Base-by-base conservation (phyloP, 1,284 basidiomycete genomes). In the Sanghuangporus baumii region DNA sequence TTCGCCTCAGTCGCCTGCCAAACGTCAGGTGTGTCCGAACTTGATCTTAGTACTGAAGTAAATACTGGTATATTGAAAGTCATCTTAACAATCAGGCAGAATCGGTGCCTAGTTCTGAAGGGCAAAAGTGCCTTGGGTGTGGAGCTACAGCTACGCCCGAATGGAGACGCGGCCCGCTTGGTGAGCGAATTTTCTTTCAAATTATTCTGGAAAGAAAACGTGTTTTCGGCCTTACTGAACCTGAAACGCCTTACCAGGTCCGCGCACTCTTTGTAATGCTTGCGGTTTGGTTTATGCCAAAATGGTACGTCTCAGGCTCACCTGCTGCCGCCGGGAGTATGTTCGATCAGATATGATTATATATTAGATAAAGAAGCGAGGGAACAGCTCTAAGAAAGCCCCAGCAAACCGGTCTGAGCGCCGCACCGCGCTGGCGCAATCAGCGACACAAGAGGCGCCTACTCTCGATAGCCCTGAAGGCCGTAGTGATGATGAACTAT, bases 61-160 rank as follows among this genome's bases (percentile, higher is more conserved):
- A 46, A 38, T 37, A n/a, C n/a, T n/a, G n/a, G n/a, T n/a, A 36
- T 47, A 9, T 16, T 40, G 57, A 56, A 60, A 26, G 41, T 61
- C 47, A 61, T 68, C 23, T 67, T 60, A 61, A 67, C 50, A 62
- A 57, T 66, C 34, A 81, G 71, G 72, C 71, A 46, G 75, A 79
- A 11, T 79, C 77, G 61, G 76, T 77, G 26, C 71, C 72, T 51
- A 74, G 74, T 63, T 73, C 75, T 63, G 85, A 87, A 64, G 81
- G 81, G 20, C 90, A 90, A 72, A 86, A 81, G 41, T 92, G 89
- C 73, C 76, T 89, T 37, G 90, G 88, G 36, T 92, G 89, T 74
- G 81, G 77, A 68, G 89, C 89, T 63, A 92, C 89, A n/a, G 86
- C 89, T 60, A 92, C 90, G 62, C 89, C 89, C 5, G 89, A 92